Conservation (phyloP, 2,329 filamentous ascomycete genomes). For the Colletotrichum magnum region DNA sequence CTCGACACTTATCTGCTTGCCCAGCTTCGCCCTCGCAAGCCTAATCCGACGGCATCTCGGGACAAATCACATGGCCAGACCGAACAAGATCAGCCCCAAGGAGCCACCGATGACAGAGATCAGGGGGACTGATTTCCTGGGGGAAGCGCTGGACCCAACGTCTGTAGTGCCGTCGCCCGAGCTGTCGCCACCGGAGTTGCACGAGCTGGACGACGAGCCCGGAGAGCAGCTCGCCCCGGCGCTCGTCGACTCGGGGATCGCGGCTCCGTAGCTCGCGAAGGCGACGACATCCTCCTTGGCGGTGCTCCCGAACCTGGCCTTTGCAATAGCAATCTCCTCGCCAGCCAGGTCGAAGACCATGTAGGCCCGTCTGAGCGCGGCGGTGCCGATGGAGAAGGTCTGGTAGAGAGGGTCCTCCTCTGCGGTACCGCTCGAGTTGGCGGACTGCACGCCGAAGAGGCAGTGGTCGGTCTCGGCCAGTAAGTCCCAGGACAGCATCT, state of each 20-base stretch:
- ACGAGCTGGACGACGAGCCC: not conserved
- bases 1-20: constrained; percentile 5
- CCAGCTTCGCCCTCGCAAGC: constrained; percentile 9
- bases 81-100: not conserved
- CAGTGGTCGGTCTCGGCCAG: constrained; percentile 39
- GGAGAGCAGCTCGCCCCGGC: not conserved
- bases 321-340: constrained; percentile 50
- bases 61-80: constrained; percentile 26
- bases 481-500: not conserved
- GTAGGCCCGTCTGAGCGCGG: constrained; percentile 50
- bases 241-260: constrained; percentile 45
- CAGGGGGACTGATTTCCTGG: not conserved
- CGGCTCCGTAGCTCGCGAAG: constrained; percentile 46
- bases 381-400: constrained; percentile 44
- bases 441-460: constrained; percentile 50
- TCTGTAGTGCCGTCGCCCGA: not conserved
- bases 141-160: not conserved
- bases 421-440: constrained; percentile 17
- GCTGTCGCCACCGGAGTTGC: not conserved
- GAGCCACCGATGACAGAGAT: constrained; percentile 9
- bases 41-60: constrained; percentile 27
- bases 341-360: constrained; percentile 51
- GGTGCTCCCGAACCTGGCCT: constrained; percentile 44
- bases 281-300: constrained; percentile 44
- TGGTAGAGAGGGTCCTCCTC: not conserved